Base-by-base conservation (phyloP, 805 yeast species). In the Candida manassasensis region DNA sequence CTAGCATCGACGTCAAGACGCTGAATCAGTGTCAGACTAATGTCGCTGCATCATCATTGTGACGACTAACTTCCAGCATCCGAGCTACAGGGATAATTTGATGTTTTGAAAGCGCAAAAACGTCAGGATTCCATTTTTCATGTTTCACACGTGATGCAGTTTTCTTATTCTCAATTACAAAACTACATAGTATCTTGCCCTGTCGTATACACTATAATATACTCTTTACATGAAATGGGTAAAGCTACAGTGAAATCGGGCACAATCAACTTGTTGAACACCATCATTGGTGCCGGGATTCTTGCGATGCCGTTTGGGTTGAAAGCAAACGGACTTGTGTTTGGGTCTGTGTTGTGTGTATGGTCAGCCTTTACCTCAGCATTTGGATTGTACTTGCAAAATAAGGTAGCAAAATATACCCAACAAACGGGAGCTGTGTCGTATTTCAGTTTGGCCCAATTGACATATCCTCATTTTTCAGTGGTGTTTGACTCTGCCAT, bases 401-500 rank as follows among this genome's bases (percentile, higher is more conserved):
- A 81, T 8, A 64, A 70, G 41, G 72, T 79, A 37, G 55, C 81
- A 32, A 67, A 67, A 36, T 66, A 65, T 44, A 66, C 73, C 4
- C 58, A 57, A 38, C 72, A 64, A 41, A 61, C 53, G 27, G 63
- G 58, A 4, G 62, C 68, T 2, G 71, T 66, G 21, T 61, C 69
- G 27, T 67, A 63, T 43, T 67, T 67, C 45, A 66, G 71, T 45
- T 58, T 67, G 42, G 63, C 71, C 21, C 72, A 67, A 43, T 52
- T 83, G 39, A 80, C 90, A 0, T 83, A 82, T 48, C 93, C 93
- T 1, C 69, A 69, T n/a, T 54, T 82, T 18, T 68, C 83, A 4
- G 70, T 83, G 4, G 49, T 83, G n/a, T 84, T 84, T 50, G 93
- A 84, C 57, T 57, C 79, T 16, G 83, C 87, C 22, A 82, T 84